Percentiles rank a stretch among this genome's conserved stretches.
phyloP scores from a whole-genome alignment of 2,329 filamentous ascomycete species.

The Scytalidium lignicola region DNA sequence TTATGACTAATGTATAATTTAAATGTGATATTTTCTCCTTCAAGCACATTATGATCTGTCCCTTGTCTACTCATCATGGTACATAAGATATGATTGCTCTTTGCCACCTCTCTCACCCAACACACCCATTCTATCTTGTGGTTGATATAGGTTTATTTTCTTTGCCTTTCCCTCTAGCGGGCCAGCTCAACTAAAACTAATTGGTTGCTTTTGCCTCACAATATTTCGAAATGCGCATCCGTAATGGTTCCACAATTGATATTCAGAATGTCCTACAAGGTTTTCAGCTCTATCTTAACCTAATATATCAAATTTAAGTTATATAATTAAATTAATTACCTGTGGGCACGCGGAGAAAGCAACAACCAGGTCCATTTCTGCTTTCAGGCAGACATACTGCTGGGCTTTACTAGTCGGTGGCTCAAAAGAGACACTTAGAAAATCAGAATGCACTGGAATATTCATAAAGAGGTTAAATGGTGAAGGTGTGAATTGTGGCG shows the following conservation, averaged over 20 bases:
- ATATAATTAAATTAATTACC: constrained; percentile 8
- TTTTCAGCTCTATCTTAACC: background rate
- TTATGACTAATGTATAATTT: constrained; percentile 4
- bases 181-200: too few relatives aligned
- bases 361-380: constrained; percentile 18
- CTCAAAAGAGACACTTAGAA: constrained; percentile 16
- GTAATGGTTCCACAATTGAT: constrained; percentile 19
- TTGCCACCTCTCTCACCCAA: too few relatives aligned
- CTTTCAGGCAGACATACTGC: constrained; percentile 16
- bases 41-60: background rate
- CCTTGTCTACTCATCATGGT: background rate
- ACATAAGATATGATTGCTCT: background rate
- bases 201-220: background rate
- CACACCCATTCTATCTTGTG: too few relatives aligned
- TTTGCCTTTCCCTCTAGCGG: too few relatives aligned
- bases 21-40: background rate
- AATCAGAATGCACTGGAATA: constrained; percentile 19
- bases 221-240: constrained; percentile 19
- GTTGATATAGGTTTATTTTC: too few relatives aligned
- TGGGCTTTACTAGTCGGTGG: constrained; percentile 14
- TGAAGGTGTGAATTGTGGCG: constrained; percentile 17
- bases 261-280: constrained; percentile 16
- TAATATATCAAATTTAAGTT: background rate
- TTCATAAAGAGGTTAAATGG: constrained; percentile 22
- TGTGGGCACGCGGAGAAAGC: constrained; percentile 22